These are phyloP conservation scores for Phytopythium cucurbitacearum DNA, from an alignment of 352 stramenopile genomes.

Conservation along the genomic window DNA sequence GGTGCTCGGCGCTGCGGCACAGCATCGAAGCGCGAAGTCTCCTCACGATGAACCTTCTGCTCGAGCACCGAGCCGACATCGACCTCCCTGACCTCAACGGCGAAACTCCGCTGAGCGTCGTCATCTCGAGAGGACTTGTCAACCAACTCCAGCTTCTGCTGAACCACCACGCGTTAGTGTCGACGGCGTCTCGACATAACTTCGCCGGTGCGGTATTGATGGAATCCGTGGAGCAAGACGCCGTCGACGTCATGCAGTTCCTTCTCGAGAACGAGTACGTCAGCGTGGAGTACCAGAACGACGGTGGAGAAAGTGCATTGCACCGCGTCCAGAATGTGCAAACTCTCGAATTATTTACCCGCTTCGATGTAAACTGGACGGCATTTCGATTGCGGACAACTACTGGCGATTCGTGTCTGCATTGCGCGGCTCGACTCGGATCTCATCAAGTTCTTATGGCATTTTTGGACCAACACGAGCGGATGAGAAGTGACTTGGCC, in stretches of 20 bases:
- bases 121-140: conserved; percentile 14
- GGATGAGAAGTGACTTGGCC: neutral
- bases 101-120: conserved; percentile 7
- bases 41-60: conserved; percentile 17
- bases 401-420: neutral
- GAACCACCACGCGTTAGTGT: conserved; percentile 21
- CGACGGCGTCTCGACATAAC: conserved; percentile 9
- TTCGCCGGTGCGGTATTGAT: conserved; percentile 12
- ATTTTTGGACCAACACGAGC: neutral
- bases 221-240: conserved; percentile 5
- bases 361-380: neutral
- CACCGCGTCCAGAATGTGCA: neutral
- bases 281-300: neutral
- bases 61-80: conserved; percentile 13
- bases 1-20: conserved; percentile 21
- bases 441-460: neutral
- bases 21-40: conserved; percentile 19
- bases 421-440: neutral
- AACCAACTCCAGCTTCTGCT: conserved; percentile 24
- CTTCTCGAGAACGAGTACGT: conserved; percentile 21
- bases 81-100: conserved; percentile 12
- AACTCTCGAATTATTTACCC: neutral
- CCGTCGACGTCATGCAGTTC: conserved; percentile 8
- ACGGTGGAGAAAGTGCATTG: neutral
- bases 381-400: neutral